Evolutionary conservation across 805 yeast genomes (phyloP).

Genomic region (Starmerella davenportii): DNA sequence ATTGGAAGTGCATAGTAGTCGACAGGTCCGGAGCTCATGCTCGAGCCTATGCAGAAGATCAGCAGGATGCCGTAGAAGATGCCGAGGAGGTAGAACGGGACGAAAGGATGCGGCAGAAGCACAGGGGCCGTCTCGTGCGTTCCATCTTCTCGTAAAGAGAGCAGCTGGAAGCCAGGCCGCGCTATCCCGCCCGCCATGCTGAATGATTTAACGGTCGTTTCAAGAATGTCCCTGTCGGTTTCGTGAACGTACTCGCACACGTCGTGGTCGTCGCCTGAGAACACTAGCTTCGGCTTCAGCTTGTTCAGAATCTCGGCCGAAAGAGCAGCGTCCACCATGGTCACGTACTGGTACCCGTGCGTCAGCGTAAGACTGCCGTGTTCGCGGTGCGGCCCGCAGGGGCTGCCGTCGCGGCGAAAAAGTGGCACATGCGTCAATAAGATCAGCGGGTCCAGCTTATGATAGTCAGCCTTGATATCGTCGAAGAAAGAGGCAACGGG

Average conservation of each 20-base stretch:
- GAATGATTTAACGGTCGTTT: constrained; percentile 72
- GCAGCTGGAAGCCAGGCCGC: constrained; percentile 70
- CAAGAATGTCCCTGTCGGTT: constrained; percentile 31
- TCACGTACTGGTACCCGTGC: constrained; percentile 74
- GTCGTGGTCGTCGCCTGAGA: constrained; percentile 95
- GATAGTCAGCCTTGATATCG: constrained; percentile 13
- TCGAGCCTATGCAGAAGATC: neutral
- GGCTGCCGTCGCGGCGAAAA: constrained; percentile 40
- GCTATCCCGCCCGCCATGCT: constrained; percentile 86
- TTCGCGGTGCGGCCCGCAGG: constrained; percentile 69
- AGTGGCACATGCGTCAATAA: constrained; percentile 79
- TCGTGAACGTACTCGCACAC: constrained; percentile 63
- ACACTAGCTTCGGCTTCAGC: constrained; percentile 49
- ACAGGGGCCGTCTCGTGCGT: constrained; percentile 20
- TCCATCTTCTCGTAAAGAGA: constrained; percentile 32
- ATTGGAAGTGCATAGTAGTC: neutral
- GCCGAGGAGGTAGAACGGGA: constrained; percentile 19
- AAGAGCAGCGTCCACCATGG: constrained; percentile 51
- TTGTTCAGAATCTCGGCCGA: constrained; percentile 39
- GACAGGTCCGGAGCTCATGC: neutral
- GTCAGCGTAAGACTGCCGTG: constrained; percentile 47
- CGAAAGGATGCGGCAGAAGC: constrained; percentile 20
- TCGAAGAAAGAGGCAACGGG: constrained; percentile 39
- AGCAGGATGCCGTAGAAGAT: constrained; percentile 1
- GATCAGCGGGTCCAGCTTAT: constrained; percentile 20